Percentiles rank a stretch among this genome's conserved stretches.
phyloP scores from a whole-genome alignment of 345 rosid genomes.

The Microcos paniculata region DNA sequence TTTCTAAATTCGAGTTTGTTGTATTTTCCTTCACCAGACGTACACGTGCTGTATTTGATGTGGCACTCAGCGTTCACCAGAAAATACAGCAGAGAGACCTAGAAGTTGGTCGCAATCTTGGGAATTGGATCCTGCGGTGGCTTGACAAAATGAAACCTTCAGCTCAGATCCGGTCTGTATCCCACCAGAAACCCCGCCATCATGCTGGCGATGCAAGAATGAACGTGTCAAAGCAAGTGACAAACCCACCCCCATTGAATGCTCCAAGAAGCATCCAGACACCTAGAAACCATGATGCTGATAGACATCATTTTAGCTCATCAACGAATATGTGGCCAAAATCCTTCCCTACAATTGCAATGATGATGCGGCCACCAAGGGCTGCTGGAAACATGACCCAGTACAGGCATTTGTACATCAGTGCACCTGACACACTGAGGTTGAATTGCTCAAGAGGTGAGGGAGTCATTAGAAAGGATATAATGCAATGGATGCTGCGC shows the following conservation, averaged over 20 bases:
- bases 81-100: slow-evolving; percentile 82
- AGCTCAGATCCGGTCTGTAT: slow-evolving; percentile 65
- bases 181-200: slow-evolving; percentile 27
- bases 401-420: slow-evolving; percentile 46
- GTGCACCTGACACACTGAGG: slow-evolving; percentile 23
- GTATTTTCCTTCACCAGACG: slow-evolving; percentile 42
- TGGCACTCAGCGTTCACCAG: slow-evolving; percentile 62
- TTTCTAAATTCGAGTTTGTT: not conserved
- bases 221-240: slow-evolving; percentile 41
- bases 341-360: slow-evolving; percentile 56
- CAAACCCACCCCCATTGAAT: slow-evolving; percentile 38
- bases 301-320: slow-evolving; percentile 55
- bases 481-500: slow-evolving; percentile 62
- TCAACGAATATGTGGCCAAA: slow-evolving; percentile 42
- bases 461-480: slow-evolving; percentile 66
- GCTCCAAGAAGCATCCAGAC: slow-evolving; percentile 32
- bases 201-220: slow-evolving; percentile 23
- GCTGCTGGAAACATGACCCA: slow-evolving; percentile 53
- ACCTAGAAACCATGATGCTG: slow-evolving; percentile 47
- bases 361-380: slow-evolving; percentile 60
- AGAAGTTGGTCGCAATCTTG: slow-evolving; percentile 81
- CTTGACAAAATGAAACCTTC: slow-evolving; percentile 88
- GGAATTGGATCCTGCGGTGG: slow-evolving; percentile 88
- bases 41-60: slow-evolving; percentile 56
- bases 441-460: slow-evolving; percentile 33